These are phyloP conservation scores for Diaporthe amygdali DNA, from an alignment of 2,329 filamentous ascomycete species.

Conservation along the genomic window DNA sequence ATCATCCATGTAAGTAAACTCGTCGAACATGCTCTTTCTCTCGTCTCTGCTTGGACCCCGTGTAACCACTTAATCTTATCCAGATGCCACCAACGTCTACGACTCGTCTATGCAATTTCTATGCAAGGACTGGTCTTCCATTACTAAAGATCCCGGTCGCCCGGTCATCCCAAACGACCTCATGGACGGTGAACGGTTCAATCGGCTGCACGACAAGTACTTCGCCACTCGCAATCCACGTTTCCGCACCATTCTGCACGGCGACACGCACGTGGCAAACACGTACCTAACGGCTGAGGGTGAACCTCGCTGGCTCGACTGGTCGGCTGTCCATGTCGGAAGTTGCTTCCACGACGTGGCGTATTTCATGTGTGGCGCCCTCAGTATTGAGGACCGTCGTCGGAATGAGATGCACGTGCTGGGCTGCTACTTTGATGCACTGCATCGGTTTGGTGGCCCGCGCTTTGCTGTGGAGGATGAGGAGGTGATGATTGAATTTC, in stretches of 20 bases:
- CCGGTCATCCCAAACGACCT: not conserved
- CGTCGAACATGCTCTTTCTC: too few species aligned
- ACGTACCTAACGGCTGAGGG: not conserved
- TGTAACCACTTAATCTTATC: not conserved
- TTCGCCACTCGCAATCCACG: not conserved
- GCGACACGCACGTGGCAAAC: not conserved
- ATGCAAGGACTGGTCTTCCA: not conserved
- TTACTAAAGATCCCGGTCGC: not conserved
- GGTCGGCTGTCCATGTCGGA: not conserved
- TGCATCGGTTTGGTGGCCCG: not conserved
- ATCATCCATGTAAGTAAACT: not conserved
- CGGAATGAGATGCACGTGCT: not conserved
- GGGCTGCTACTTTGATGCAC: not conserved
- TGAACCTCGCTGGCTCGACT: not conserved
- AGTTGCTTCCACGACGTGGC: not conserved
- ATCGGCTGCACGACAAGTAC: not conserved
- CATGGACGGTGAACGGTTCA: not conserved
- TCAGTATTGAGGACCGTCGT: not conserved
- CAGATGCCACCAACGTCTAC: not conserved
- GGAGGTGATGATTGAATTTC: not conserved
- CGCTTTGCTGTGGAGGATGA: not conserved
- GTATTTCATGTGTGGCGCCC: not conserved
- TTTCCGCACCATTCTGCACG: not conserved
- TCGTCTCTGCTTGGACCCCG: too few species aligned
- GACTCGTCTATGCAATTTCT: not conserved